phyloP scores from a whole-genome alignment of 768 basidiomycete species.

The Nevesoporus exiguus region DNA sequence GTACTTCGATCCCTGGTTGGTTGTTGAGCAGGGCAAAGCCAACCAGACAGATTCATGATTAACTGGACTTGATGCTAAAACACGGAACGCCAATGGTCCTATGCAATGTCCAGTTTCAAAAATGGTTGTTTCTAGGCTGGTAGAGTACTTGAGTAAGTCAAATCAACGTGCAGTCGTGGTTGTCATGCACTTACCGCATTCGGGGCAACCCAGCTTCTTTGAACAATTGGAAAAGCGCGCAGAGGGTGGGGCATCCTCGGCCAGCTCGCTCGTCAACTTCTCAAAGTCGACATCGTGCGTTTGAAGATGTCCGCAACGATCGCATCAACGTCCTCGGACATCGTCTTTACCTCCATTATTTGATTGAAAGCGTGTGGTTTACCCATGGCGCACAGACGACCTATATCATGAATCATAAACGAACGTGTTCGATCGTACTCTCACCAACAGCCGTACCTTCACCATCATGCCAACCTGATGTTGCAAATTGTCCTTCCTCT shows the following conservation, averaged over 20 bases:
- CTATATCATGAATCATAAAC: slow-evolving; percentile 13
- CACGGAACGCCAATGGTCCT: neutral
- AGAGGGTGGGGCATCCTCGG: slow-evolving; percentile 15
- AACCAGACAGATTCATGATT: neutral
- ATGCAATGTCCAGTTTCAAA: too few species aligned
- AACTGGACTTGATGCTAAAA: neutral
- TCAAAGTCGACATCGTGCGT: slow-evolving; percentile 30
- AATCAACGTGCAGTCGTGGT: neutral
- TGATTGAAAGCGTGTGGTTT: slow-evolving; percentile 31
- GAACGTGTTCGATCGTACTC: neutral
- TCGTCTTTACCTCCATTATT: slow-evolving; percentile 32
- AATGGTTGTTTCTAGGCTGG: neutral
- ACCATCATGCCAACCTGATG: slow-evolving; percentile 28
- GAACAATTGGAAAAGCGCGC: slow-evolving; percentile 24
- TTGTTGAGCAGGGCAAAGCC: neutral
- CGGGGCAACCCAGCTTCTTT: slow-evolving; percentile 27
- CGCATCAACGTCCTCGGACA: slow-evolving; percentile 30
- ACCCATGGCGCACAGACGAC: slow-evolving; percentile 29
- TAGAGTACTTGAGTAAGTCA: neutral
- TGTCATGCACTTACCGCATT: slow-evolving; percentile 1
- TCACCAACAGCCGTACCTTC: slow-evolving; percentile 15
- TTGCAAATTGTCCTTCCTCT: slow-evolving; percentile 19
- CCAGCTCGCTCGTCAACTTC: slow-evolving; percentile 25
- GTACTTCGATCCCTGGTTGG: neutral
- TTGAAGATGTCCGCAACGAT: slow-evolving; percentile 33